phyloP scores from a whole-genome alignment of 331 rosid genomes.

The Dryas integrifolia region DNA sequence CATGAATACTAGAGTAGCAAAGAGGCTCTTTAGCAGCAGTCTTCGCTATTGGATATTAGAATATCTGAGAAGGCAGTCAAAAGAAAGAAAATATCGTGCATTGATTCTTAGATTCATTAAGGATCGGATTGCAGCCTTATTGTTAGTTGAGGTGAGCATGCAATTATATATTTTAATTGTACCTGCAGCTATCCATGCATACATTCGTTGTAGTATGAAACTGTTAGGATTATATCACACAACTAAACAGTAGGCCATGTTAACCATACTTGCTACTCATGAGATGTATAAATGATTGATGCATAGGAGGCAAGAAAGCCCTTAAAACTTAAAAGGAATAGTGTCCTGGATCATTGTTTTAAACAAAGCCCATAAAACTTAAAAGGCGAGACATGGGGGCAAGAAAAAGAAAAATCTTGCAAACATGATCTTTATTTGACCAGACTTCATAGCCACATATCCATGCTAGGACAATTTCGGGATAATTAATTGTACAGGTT shows the following conservation, averaged over 20 bases:
- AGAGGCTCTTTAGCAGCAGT: slow-evolving; percentile 62
- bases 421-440: background rate
- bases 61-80: slow-evolving; percentile 80
- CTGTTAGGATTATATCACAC: background rate
- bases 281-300: background rate
- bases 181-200: background rate
- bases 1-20: slow-evolving; percentile 59
- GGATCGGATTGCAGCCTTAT: slow-evolving; percentile 75
- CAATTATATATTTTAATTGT: slow-evolving; percentile 19
- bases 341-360: background rate
- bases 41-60: slow-evolving; percentile 91
- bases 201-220: background rate
- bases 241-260: background rate
- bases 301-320: background rate
- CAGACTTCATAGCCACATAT: background rate
- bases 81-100: slow-evolving; percentile 58
- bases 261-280: background rate
- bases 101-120: slow-evolving; percentile 79
- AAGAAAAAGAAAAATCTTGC: background rate
- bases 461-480: background rate
- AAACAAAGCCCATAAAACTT: background rate
- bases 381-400: background rate
- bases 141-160: slow-evolving; percentile 77
- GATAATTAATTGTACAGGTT: background rate
- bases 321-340: background rate